Conservation (phyloP, 2,329 filamentous ascomycete genomes). For the Pseudogymnoascus sp. region DNA sequence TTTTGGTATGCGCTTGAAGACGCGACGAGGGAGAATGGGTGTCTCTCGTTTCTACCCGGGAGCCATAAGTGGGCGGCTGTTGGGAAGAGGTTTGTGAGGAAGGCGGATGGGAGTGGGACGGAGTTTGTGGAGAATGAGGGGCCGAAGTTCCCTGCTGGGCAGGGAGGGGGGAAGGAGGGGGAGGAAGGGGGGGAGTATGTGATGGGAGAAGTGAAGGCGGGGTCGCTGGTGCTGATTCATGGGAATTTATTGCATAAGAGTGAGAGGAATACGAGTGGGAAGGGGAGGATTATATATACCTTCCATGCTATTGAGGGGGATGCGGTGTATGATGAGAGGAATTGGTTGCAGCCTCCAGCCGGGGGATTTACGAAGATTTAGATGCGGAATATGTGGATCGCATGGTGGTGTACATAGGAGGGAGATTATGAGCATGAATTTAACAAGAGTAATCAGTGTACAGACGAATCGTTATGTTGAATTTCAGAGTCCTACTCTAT, state of each 20-base stretch:
- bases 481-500: not conserved
- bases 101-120: constrained; percentile 45
- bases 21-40: constrained; percentile 77
- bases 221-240: constrained; percentile 86
- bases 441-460: not conserved
- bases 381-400: not conserved
- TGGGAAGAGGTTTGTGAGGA: constrained; percentile 66
- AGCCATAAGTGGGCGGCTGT: constrained; percentile 70
- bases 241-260: constrained; percentile 95
- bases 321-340: constrained; percentile 68
- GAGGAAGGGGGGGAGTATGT: constrained; percentile 57
- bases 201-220: constrained; percentile 81
- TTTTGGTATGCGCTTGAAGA: constrained; percentile 98
- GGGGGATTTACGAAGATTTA: constrained; percentile 57
- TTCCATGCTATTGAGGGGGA: constrained; percentile 93
- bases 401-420: not conserved
- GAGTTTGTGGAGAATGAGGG: constrained; percentile 66
- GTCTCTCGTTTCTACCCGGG: constrained; percentile 76
- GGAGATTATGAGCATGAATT: not conserved
- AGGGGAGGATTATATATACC: constrained; percentile 90
- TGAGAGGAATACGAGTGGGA: constrained; percentile 78
- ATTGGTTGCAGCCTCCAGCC: constrained; percentile 85
- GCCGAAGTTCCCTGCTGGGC: constrained; percentile 50
- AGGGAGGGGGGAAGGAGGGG: constrained; percentile 38
- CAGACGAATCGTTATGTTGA: not conserved